Percentiles rank a stretch among this genome's conserved stretches.
phyloP scores from a whole-genome alignment of 2,329 filamentous ascomycete genomes.

The Parafenestella ontariensis region DNA sequence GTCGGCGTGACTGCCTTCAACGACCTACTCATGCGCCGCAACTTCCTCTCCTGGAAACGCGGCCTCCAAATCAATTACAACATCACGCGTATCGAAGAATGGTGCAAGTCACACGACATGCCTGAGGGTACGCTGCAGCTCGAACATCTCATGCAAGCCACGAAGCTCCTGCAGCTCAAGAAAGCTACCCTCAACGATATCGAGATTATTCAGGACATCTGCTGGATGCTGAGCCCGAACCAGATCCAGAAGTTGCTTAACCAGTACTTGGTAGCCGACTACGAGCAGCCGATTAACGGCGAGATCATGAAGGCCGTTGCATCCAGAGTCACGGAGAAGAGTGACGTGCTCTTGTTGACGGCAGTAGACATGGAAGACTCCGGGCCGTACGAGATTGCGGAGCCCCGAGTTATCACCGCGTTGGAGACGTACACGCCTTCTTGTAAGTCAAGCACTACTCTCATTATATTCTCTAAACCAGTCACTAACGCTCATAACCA shows the following conservation, averaged over 20 bases:
- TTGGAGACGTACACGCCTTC: conserved; percentile 98
- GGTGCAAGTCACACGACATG: conserved; percentile 99
- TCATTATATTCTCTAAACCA: neutral
- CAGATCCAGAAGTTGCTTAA: conserved; percentile 99
- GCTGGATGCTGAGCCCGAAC: conserved; percentile 99
- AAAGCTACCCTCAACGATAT: conserved; percentile 99
- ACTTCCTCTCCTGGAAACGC: conserved; percentile 99
- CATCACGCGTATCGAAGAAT: conserved; percentile 98
- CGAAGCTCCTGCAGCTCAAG: conserved; percentile 96
- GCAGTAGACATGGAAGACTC: conserved; percentile 99
- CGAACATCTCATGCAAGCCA: conserved; percentile 99
- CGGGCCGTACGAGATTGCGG: conserved; percentile 97
- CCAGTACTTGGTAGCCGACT: conserved; percentile 97
- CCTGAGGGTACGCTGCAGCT: conserved; percentile 96
- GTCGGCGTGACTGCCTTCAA: conserved; percentile 99
- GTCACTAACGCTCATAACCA: conserved; percentile 52
- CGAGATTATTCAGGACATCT: conserved; percentile 99
- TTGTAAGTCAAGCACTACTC: conserved; percentile 67
- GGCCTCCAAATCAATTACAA: conserved; percentile 99
- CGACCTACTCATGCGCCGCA: conserved; percentile 94
- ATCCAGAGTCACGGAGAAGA: conserved; percentile 96
- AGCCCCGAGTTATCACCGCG: conserved; percentile 93
- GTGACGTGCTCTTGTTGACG: conserved; percentile 89
- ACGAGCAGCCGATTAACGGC: conserved; percentile 98
- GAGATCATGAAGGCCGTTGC: conserved; percentile 99